Evolutionary conservation across 441 rosid genomes (phyloP).

Genomic region (Metrosideros polymorpha): DNA sequence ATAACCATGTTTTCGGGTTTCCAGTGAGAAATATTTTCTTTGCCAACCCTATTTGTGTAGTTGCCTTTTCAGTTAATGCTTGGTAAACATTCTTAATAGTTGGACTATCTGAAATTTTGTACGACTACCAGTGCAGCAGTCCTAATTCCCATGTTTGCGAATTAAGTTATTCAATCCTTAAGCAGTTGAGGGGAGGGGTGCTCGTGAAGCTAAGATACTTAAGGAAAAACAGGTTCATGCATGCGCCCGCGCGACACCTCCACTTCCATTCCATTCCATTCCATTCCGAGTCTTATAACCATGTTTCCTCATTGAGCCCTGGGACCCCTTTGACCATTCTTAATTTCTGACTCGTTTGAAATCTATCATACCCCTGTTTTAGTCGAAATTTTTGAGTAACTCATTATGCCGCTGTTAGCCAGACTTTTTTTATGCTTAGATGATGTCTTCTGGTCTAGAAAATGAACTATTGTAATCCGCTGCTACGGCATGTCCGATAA

Average conservation of each 20-base stretch:
- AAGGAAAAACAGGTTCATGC: background rate
- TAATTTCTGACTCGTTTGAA: background rate
- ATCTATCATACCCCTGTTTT: background rate
- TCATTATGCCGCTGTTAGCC: background rate
- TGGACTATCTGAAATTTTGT: background rate
- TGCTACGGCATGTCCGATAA: background rate
- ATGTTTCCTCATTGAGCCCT: background rate
- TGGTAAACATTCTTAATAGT: background rate
- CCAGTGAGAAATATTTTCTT: background rate
- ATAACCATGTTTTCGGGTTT: background rate
- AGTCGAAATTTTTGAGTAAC: background rate
- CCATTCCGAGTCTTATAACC: background rate
- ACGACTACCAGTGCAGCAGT: background rate
- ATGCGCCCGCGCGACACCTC: background rate
- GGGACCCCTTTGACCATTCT: background rate
- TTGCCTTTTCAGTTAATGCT: background rate
- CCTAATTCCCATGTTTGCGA: background rate
- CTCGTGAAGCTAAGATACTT: background rate
- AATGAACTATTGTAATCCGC: background rate
- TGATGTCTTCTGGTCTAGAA: background rate
- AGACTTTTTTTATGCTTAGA: background rate
- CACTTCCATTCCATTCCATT: background rate
- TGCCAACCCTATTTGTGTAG: background rate
- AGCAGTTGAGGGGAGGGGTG: background rate
- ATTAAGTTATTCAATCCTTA: background rate